Evolutionary conservation across 2,329 filamentous ascomycete species (phyloP).

Genomic region (Aspergillus sojae): DNA sequence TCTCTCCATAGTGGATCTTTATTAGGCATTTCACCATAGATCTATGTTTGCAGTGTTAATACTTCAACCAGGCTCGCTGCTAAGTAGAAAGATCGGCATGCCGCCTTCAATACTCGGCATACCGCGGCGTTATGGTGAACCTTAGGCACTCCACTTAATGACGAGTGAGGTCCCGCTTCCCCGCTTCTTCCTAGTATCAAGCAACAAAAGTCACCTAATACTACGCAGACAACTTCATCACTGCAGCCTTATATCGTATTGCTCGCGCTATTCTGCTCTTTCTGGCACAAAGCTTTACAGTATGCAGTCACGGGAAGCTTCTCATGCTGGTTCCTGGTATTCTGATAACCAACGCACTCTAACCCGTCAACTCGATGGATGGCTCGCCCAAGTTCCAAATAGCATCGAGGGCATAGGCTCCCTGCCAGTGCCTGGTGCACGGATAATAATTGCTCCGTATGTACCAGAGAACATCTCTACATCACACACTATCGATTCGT

Average conservation of each 20-base stretch:
- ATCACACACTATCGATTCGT: background rate
- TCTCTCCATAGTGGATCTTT: background rate
- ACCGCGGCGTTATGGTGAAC: constrained; percentile 2
- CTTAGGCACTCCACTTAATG: constrained; percentile 18
- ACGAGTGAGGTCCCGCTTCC: constrained; percentile 25
- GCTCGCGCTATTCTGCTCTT: background rate
- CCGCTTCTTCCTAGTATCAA: constrained; percentile 27
- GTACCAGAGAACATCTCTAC: constrained; percentile 33
- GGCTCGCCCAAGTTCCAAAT: constrained; percentile 71
- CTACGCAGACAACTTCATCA: background rate
- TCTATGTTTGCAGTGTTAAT: background rate
- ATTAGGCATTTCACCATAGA: background rate
- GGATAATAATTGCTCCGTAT: constrained; percentile 92
- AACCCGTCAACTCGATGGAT: constrained; percentile 70
- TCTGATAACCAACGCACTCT: constrained; percentile 62
- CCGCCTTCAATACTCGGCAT: constrained; percentile 16
- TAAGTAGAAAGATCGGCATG: constrained; percentile 16
- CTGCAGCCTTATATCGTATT: background rate
- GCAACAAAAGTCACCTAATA: background rate
- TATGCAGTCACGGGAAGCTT: constrained; percentile 58
- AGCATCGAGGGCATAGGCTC: constrained; percentile 63
- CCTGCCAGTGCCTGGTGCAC: constrained; percentile 72
- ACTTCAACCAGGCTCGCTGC: background rate
- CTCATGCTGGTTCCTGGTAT: constrained; percentile 91
- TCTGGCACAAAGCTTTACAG: background rate